Percentiles rank a stretch among this genome's conserved stretches.
Evolutionary conservation across 139 green algal genomes (phyloP).

Genomic region (Medakamo hakoo): DNA sequence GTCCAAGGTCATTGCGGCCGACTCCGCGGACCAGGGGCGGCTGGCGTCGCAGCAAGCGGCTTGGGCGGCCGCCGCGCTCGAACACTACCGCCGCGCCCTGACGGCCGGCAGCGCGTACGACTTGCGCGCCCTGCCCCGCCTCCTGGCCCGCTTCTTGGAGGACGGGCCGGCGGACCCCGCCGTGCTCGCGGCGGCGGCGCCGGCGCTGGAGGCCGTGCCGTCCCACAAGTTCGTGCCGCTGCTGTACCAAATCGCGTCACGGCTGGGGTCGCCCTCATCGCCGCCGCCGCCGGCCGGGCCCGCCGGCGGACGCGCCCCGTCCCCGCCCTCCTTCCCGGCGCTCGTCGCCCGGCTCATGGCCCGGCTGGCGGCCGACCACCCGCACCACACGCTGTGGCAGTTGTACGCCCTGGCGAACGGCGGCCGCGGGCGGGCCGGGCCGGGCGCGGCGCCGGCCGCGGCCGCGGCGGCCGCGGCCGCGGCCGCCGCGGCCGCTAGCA

Average conservation of each 20-base stretch:
- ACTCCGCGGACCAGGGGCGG: neutral
- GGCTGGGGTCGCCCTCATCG: too few relatives aligned
- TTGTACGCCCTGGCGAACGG: conserved; percentile 7
- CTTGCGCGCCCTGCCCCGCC: conserved; percentile 40
- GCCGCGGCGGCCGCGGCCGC: conserved; percentile 2
- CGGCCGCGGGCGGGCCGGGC: neutral
- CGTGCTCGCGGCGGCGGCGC: conserved; percentile 21
- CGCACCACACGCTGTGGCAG: conserved; percentile 66
- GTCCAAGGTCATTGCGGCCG: neutral
- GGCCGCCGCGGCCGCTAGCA: too few relatives aligned
- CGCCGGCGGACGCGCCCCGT: neutral
- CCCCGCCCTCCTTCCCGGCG: conserved; percentile 14
- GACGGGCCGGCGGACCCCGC: conserved; percentile 5
- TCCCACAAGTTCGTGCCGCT: conserved; percentile 81
- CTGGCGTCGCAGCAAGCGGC: neutral
- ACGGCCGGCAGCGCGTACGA: conserved; percentile 37
- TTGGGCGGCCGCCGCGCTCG: neutral
- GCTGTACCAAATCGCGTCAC: conserved; percentile 72
- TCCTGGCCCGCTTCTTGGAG: conserved; percentile 60
- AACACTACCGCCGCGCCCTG: conserved; percentile 8
- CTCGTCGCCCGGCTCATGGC: conserved; percentile 28
- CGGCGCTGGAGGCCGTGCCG: conserved; percentile 28
- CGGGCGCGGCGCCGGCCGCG: neutral
- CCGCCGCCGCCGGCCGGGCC: neutral
- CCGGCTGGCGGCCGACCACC: conserved; percentile 56